Evolutionary conservation across 2,329 filamentous ascomycete species (phyloP).

Genomic region (Cladobotryum protrusum): DNA sequence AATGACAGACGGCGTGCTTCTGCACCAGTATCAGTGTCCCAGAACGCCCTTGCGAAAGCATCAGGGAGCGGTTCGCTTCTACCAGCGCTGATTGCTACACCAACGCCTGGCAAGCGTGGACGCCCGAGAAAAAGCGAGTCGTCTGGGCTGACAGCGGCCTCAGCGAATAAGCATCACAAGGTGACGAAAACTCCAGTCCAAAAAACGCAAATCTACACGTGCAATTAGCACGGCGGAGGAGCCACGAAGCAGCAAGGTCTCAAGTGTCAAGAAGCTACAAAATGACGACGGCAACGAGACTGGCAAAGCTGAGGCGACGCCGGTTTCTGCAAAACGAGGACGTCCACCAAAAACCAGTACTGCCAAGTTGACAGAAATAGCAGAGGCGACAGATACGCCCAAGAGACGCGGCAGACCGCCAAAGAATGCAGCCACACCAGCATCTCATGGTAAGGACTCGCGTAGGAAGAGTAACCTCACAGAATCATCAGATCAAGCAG

Average conservation of each 20-base stretch:
- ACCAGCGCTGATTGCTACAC: background rate
- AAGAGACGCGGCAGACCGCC: slow-evolving; percentile 7
- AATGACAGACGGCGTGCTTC: background rate
- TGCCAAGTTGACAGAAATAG: background rate
- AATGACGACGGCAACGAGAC: background rate
- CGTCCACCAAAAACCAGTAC: background rate
- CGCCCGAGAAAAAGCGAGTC: background rate
- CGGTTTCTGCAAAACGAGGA: background rate
- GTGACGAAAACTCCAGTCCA: background rate
- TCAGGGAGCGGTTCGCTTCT: background rate
- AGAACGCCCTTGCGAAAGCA: background rate
- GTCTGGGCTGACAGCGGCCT: background rate
- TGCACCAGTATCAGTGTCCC: background rate
- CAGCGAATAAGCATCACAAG: background rate
- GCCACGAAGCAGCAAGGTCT: background rate
- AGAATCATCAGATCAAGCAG: background rate
- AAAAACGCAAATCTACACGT: no score
- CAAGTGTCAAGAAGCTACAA: background rate
- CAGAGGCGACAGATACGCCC: background rate
- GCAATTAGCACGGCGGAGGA: background rate
- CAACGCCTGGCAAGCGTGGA: background rate
- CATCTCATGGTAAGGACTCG: background rate
- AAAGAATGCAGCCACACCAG: background rate
- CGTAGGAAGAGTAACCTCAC: background rate
- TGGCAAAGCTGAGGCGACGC: background rate